phyloP scores from a whole-genome alignment of 371 early-diverging fungal genomes.

The Mucor racemosus region DNA sequence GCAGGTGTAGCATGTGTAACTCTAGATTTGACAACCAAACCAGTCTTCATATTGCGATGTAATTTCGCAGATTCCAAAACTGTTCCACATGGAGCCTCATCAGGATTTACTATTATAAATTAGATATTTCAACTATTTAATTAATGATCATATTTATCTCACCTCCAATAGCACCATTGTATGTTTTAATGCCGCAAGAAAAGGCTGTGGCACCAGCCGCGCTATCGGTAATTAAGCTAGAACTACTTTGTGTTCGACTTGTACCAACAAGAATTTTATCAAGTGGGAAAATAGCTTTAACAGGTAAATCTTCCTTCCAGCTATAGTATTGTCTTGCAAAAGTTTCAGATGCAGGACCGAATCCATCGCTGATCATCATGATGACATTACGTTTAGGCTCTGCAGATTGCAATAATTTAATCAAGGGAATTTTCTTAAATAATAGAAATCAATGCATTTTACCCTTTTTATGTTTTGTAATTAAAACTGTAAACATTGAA shows the following conservation, averaged over 20 bases:
- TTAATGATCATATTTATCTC: neutral
- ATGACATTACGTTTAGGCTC: conserved; percentile 69
- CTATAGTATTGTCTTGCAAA: conserved; percentile 81
- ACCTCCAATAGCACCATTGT: conserved; percentile 85
- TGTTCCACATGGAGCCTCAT: conserved; percentile 83
- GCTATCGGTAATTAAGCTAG: conserved; percentile 89
- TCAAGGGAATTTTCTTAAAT: neutral
- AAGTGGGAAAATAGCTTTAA: conserved; percentile 58
- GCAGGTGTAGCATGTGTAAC: conserved; percentile 92
- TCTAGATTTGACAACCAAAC: conserved; percentile 89
- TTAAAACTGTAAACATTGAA: neutral
- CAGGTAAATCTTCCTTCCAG: conserved; percentile 51
- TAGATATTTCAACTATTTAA: neutral
- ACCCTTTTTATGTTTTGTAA: neutral
- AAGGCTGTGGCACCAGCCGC: conserved; percentile 97
- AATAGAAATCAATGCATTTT: neutral
- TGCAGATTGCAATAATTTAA: neutral
- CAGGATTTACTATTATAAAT: conserved; percentile 47
- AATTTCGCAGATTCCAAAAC: conserved; percentile 93
- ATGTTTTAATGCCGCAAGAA: conserved; percentile 81
- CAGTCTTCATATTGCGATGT: conserved; percentile 77
- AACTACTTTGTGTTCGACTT: conserved; percentile 84
- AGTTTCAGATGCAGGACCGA: conserved; percentile 94
- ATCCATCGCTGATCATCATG: conserved; percentile 92
- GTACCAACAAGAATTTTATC: conserved; percentile 87